A percentile compares a stretch with the other conserved stretches of the same genome.
Evolutionary conservation across 2,329 filamentous ascomycete species (phyloP).

Genomic region (Karstenula rhodostoma): DNA sequence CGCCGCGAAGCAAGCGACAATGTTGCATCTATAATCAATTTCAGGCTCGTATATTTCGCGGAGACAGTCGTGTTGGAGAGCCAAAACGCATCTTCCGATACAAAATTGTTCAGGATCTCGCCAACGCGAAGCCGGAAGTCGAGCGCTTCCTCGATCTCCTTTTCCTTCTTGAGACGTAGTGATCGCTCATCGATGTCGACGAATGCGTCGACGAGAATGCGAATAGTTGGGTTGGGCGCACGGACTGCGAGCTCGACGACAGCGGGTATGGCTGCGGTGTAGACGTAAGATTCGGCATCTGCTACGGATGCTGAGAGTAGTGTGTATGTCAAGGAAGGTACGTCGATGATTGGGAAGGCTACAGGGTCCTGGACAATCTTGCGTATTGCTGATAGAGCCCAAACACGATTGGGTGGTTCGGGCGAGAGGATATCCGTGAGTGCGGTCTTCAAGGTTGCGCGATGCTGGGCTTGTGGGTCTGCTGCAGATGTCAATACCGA

Average conservation of each 20-base stretch:
- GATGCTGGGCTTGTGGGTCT: constrained; percentile 59
- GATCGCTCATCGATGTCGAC: constrained; percentile 65
- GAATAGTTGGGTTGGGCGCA: constrained; percentile 69
- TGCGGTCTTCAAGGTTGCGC: constrained; percentile 31
- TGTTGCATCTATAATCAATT: constrained; percentile 63
- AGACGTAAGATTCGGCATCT: constrained; percentile 76
- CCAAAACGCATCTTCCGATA: constrained; percentile 33
- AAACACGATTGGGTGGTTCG: constrained; percentile 48
- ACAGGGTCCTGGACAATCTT: constrained; percentile 60
- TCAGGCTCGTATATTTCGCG: constrained; percentile 22
- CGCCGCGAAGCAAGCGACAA: constrained; percentile 71
- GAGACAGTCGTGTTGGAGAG: neutral
- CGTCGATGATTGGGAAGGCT: constrained; percentile 67
- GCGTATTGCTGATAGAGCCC: constrained; percentile 43
- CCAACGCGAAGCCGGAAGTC: constrained; percentile 74
- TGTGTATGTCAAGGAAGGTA: constrained; percentile 70
- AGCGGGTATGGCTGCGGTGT: constrained; percentile 71
- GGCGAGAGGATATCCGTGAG: constrained; percentile 42
- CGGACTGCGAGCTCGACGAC: constrained; percentile 68
- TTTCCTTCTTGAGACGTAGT: constrained; percentile 33
- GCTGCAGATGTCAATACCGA: constrained; percentile 61
- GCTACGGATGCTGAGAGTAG: constrained; percentile 70
- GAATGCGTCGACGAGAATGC: constrained; percentile 72
- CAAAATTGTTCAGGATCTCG: constrained; percentile 55
- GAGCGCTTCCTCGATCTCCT: constrained; percentile 51